Evolutionary conservation across 306 rosid genomes (phyloP).

Genomic region (Trifolium repens): DNA sequence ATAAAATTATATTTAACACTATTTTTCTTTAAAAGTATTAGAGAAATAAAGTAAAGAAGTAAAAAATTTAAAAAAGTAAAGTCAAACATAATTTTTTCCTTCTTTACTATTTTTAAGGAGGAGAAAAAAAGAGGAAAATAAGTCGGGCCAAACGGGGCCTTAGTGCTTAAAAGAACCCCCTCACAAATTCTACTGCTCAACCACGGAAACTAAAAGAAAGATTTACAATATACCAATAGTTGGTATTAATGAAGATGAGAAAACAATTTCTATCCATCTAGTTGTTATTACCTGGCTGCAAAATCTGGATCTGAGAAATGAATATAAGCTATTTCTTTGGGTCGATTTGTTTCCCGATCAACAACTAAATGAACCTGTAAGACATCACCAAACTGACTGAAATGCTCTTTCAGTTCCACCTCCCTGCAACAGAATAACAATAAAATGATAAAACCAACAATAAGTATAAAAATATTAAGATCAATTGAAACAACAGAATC

Average conservation of each 20-base stretch:
- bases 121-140: no score
- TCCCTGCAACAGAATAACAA: constrained; percentile 57
- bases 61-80: no score
- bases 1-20: no score
- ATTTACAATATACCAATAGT: constrained; percentile 7
- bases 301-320: constrained; percentile 60
- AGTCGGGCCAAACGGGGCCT: no score
- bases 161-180: no score
- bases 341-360: constrained; percentile 72
- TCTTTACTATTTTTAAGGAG: no score
- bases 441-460: constrained; percentile 15
- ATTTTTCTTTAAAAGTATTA: no score
- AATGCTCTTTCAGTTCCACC: constrained; percentile 83
- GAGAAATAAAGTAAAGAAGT: no score
- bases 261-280: constrained; percentile 22
- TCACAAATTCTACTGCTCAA: no score
- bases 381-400: constrained; percentile 65
- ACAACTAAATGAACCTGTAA: constrained; percentile 80
- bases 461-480: constrained; percentile 10
- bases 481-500: constrained; percentile 24
- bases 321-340: constrained; percentile 78
- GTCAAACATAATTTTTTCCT: no score
- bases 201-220: neutral
- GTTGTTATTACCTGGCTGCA: constrained; percentile 61
- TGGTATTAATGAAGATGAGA: constrained; percentile 1